Evolutionary conservation across 129 eudicot species (phyloP), one percentile per base, ranked within the genome.

Genomic region (Gnaphalium uliginosum): DNA sequence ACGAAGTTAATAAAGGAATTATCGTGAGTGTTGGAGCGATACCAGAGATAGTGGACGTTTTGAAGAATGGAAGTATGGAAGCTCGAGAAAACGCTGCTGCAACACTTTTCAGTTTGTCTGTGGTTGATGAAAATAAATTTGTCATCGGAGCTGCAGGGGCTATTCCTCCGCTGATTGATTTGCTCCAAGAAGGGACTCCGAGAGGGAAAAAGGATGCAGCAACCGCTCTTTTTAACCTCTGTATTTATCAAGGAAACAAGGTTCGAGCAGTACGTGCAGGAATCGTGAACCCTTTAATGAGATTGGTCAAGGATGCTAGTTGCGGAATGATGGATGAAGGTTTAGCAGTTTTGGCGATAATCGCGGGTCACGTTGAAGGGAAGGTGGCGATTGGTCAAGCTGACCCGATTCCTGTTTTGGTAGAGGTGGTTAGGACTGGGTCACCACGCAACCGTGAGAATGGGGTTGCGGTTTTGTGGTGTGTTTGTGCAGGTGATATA

Each of bases 41-140:
- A 27, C 68, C 68, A 17, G 68, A 63, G 4, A 63, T 63, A 63
- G 68, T 63, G 5, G 68, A 63, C 4, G 68, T 63, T 5, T 27
- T 63, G 21, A 63, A 63, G 23, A 63, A 63, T 29, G 68, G 68
- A 63, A 63, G 68, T 29, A 63, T 29, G 41, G 68, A 63, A 13
- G 68, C 68, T 7, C 68, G 68, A 27, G 68, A 63, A 29, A 63
- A 63, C 17, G 68, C 68, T 17, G 68, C 68, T 25, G 68, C 68
- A 63, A 29, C 68, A 1, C 68, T 63, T 24, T 62, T 63, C 18
- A 63, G 68, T 15, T 63, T 63, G 43, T 63, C 68, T 2, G 43
- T 32, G 19, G 39, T 63, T 4, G 68, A 63, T 27, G 68, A 63
- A 63, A 63, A 63, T 29, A 63, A 63, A 63, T 8, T 63, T 1